Conservation (phyloP, 2,329 filamentous ascomycete species). For the Escovopsis weberi region DNA sequence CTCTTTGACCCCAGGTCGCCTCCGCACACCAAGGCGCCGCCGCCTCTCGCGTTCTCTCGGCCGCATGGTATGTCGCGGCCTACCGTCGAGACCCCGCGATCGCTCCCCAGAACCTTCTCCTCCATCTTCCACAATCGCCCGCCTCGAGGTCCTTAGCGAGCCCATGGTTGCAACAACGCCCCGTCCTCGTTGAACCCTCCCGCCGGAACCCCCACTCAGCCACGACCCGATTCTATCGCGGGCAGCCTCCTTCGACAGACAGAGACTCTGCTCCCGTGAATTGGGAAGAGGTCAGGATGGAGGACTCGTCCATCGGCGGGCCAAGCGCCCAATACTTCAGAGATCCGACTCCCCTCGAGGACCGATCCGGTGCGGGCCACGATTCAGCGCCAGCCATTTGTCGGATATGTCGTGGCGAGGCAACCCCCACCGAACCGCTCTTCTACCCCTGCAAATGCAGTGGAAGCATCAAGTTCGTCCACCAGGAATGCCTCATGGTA, state of each 20-base stretch:
- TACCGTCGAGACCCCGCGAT: background rate
- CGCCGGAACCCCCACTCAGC: background rate
- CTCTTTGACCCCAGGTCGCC: no score
- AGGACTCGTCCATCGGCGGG: slow-evolving; percentile 3
- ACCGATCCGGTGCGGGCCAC: slow-evolving; percentile 7
- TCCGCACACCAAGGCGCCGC: no score
- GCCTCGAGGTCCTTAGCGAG: background rate
- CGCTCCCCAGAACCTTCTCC: background rate
- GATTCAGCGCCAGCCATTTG: slow-evolving; percentile 57
- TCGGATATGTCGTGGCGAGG: slow-evolving; percentile 90
- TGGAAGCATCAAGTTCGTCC: slow-evolving; percentile 95
- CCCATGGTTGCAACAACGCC: slow-evolving; percentile 8
- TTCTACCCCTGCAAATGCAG: slow-evolving; percentile 99
- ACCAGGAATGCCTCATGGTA: slow-evolving; percentile 96
- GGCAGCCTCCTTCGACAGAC: no score
- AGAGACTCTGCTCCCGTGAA: no score
- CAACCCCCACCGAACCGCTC: slow-evolving; percentile 64
- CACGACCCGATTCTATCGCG: no score
- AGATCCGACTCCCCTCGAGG: slow-evolving; percentile 1
- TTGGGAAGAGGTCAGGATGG: slow-evolving; percentile 1
- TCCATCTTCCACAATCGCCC: background rate
- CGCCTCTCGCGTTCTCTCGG: no score
- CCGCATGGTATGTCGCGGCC: no score
- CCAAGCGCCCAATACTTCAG: slow-evolving; percentile 6
- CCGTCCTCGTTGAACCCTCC: slow-evolving; percentile 4